Percentiles rank a stretch among this genome's conserved stretches.
Conservation (phyloP, 2,329 filamentous ascomycete species). For the Sclerotinia spermophila region DNA sequence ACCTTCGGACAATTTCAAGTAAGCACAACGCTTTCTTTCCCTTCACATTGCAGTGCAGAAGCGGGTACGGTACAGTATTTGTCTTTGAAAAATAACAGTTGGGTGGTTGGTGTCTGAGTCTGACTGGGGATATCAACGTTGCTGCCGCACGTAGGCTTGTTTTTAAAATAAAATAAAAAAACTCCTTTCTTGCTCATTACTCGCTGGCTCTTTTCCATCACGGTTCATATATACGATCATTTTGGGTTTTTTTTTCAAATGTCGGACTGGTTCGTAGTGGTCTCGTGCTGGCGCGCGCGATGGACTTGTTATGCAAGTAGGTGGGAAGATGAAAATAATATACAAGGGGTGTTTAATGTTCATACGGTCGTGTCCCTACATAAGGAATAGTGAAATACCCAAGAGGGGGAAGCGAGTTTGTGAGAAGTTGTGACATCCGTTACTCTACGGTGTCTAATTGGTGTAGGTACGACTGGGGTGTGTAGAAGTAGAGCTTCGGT, state of each 20-base stretch:
- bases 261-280: neutral
- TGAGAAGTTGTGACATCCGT: slow-evolving; percentile 14
- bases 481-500: slow-evolving; percentile 10
- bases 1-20: slow-evolving; percentile 15
- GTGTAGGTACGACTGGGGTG: slow-evolving; percentile 15
- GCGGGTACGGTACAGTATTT: slow-evolving; percentile 6
- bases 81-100: slow-evolving; percentile 7
- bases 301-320: slow-evolving; percentile 11
- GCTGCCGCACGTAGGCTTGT: slow-evolving; percentile 4
- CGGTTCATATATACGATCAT: neutral
- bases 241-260: neutral
- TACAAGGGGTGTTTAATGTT: slow-evolving; percentile 5
- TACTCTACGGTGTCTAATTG: slow-evolving; percentile 10
- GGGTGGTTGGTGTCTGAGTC: slow-evolving; percentile 2
- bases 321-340: slow-evolving; percentile 6
- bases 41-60: slow-evolving; percentile 15
- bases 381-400: slow-evolving; percentile 9
- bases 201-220: slow-evolving; percentile 13
- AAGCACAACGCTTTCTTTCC: slow-evolving; percentile 17
- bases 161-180: no score
- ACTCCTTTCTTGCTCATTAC: slow-evolving; percentile 8
- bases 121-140: slow-evolving; percentile 13
- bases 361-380: slow-evolving; percentile 10
- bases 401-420: slow-evolving; percentile 17
- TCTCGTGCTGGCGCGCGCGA: slow-evolving; percentile 17